phyloP scores from a whole-genome alignment of 371 early-diverging fungal genomes.

The Rhizopus microsporus region DNA sequence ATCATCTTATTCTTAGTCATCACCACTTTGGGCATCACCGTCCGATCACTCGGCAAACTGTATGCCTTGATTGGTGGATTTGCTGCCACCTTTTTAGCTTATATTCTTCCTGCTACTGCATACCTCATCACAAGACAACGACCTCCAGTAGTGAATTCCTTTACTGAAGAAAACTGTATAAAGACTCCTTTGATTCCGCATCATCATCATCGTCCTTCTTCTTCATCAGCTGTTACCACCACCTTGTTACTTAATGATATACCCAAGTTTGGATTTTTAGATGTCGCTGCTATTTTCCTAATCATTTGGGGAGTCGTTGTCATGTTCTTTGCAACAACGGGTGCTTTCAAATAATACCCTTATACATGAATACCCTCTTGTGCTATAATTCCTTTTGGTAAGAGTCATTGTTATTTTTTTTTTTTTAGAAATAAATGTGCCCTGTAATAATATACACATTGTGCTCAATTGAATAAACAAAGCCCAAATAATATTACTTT shows the following conservation, averaged over 20 bases:
- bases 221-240: constrained; percentile 6
- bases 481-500: constrained; percentile 6
- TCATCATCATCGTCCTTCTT: constrained; percentile 3
- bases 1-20: constrained; percentile 43
- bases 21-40: constrained; percentile 42
- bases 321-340: constrained; percentile 47
- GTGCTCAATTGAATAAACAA: no score
- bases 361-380: neutral
- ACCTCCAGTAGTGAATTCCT: neutral
- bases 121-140: constrained; percentile 38
- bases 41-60: constrained; percentile 53
- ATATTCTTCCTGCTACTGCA: constrained; percentile 55
- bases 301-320: constrained; percentile 47
- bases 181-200: constrained; percentile 8
- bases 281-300: constrained; percentile 35
- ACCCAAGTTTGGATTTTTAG: constrained; percentile 28
- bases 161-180: neutral
- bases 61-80: constrained; percentile 61
- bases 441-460: no score
- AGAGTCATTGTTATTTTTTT: neutral
- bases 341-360: constrained; percentile 41
- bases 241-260: constrained; percentile 21
- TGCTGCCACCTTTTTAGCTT: constrained; percentile 56
- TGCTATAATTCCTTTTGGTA: no score
- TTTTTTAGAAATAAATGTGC: no score